Evolutionary conservation across 179 eudicot species (phyloP), one percentile per base, ranked within the genome.

Genomic region (Beta lomatogona): DNA sequence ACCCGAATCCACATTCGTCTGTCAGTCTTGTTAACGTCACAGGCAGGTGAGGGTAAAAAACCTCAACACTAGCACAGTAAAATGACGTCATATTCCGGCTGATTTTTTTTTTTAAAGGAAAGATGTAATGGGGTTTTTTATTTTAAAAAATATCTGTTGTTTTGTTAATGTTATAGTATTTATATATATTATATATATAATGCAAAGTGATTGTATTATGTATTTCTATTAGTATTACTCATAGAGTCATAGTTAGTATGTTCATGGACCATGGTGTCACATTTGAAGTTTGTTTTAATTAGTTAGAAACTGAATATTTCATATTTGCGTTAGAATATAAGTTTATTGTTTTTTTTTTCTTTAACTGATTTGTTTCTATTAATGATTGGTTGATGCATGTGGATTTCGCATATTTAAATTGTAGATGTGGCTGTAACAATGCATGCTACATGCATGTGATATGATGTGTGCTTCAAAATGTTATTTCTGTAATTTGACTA

Each of bases 401-500:
- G 71, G 46, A 36, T 31, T 66, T 66, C 12, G 19, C 19, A 66
- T 66, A 7, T 31, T 66, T 65, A 10, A 14, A 77, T 18, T 45
- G 52, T 66, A 55, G 25, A 44, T 14, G 31, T 15, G 21, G 60
- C 45, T 71, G 58, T 28, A 76, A 68, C 67, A 44, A 81, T 82
- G 81, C 81, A 78, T 82, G 85, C 78, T 65, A 64, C 78, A 72
- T 78, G 85, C 85, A 77, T 82, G 81, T 77, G 53, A 50, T 59
- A 46, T 13, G n/a, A 1, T 55, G 36, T 66, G 31, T 36, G 18
- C 44, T 6, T 36, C 9, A 31, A 7, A 22, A 22, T 11, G 44
- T 31, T 65, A 9, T 65, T 25, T 25, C 28, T 25, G 0, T 25
- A 25, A 25, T 25, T 36, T 63, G 70, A 57, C 11, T 14, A 10